Evolutionary conservation across 164 flowering plant species (phyloP).

Genomic region (Dillenia turbinata): DNA sequence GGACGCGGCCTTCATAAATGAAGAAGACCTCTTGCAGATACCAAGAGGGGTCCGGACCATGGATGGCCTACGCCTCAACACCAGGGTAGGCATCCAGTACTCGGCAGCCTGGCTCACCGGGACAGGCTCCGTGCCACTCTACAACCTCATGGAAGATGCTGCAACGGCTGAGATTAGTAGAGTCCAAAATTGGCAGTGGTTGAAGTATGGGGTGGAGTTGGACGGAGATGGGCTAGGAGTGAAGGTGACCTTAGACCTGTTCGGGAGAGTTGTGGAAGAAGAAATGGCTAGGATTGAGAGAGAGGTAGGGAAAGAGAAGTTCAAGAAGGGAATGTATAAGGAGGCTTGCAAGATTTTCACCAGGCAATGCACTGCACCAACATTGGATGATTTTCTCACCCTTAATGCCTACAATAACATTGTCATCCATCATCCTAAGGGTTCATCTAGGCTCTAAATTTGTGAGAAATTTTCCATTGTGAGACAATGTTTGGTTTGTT

Average conservation of each 20-base stretch:
- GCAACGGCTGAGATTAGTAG: constrained; percentile 94
- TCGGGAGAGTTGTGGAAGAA: constrained; percentile 77
- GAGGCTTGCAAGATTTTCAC: constrained; percentile 74
- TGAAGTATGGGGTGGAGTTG: constrained; percentile 63
- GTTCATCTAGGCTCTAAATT: constrained; percentile 50
- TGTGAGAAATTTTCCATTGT: no score
- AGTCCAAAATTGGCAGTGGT: constrained; percentile 95
- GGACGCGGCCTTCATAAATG: constrained; percentile 53
- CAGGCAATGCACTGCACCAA: constrained; percentile 59
- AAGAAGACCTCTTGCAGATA: constrained; percentile 64
- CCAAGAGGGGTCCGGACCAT: constrained; percentile 72
- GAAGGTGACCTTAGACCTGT: constrained; percentile 51
- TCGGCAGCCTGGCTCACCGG: constrained; percentile 91
- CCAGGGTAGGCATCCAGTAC: constrained; percentile 87
- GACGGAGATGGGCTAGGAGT: constrained; percentile 76
- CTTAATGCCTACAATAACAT: constrained; percentile 72
- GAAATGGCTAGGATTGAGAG: constrained; percentile 79
- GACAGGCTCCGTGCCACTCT: constrained; percentile 84
- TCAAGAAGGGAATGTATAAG: constrained; percentile 62
- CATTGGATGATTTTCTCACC: constrained; percentile 81
- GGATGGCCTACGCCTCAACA: constrained; percentile 84
- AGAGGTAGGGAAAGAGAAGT: constrained; percentile 68
- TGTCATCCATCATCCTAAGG: constrained; percentile 57
- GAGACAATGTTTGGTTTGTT: no score
- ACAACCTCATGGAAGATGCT: constrained; percentile 97